phyloP scores from a whole-genome alignment of 768 basidiomycete genomes.

The Ramaria sp. region DNA sequence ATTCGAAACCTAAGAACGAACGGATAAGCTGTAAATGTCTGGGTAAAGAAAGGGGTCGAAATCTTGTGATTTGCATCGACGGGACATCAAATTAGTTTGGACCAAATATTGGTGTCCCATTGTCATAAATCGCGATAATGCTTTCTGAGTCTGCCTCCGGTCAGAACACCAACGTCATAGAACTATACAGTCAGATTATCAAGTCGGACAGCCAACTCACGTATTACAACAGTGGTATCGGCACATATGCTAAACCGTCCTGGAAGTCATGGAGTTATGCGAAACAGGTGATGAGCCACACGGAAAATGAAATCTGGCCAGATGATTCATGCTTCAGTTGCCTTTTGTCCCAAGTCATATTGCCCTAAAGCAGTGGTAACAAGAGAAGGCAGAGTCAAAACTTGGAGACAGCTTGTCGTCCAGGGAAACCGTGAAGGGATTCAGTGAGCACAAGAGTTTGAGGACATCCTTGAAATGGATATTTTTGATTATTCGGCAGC shows the following conservation, averaged over 20 bases:
- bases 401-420: no score
- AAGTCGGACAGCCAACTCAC: conserved; percentile 25
- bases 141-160: not conserved
- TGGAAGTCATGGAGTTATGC: conserved; percentile 13
- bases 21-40: not conserved
- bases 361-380: no score
- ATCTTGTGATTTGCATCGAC: conserved; percentile 13
- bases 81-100: conserved; percentile 23
- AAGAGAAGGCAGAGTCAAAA: no score
- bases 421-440: no score
- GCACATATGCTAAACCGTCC: conserved; percentile 21
- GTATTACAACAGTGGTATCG: conserved; percentile 32
- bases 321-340: no score
- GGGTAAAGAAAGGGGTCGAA: not conserved
- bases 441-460: no score
- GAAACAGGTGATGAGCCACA: conserved; percentile 16
- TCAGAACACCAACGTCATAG: conserved; percentile 33
- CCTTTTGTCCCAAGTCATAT: no score
- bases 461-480: no score
- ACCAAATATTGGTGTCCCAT: not conserved
- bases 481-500: no score
- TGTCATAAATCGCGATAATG: no score
- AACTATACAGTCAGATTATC: conserved; percentile 26
- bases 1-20: no score
- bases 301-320: no score